Conservation (phyloP, 2,329 filamentous ascomycete species). For the Zasmidium citrigriseum region DNA sequence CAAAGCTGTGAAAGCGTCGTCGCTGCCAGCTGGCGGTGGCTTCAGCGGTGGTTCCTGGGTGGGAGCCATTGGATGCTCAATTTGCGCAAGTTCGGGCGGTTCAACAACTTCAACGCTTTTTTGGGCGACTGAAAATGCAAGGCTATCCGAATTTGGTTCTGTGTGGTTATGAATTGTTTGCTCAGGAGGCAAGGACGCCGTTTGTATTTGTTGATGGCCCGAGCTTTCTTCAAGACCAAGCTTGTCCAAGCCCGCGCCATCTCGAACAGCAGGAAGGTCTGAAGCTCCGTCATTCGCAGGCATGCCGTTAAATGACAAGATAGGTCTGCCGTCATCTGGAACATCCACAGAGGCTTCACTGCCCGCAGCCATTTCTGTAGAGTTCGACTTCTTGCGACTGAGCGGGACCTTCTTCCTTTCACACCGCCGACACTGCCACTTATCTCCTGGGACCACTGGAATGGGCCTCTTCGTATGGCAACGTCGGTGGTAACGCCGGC, state of each 20-base stretch:
- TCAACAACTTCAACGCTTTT: not conserved
- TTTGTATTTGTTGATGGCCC: not conserved
- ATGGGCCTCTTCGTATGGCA: conserved; percentile 3
- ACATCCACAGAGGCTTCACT: not conserved
- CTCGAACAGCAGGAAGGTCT: no score
- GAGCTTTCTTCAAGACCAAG: not conserved
- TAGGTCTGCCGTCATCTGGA: no score
- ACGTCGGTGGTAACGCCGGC: conserved; percentile 17
- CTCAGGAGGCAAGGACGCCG: not conserved
- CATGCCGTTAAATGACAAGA: no score
- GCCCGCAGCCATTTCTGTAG: not conserved
- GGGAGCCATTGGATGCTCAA: not conserved
- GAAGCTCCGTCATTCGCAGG: no score
- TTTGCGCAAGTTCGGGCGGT: no score
- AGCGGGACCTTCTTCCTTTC: conserved; percentile 16
- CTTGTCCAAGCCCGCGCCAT: no score
- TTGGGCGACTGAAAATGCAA: not conserved
- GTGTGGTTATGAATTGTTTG: not conserved
- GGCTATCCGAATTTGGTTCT: not conserved
- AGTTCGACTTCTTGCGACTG: not conserved
- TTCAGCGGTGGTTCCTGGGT: not conserved
- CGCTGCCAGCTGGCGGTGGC: not conserved
- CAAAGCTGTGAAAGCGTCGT: conserved; percentile 5
- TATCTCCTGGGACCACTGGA: conserved; percentile 10
- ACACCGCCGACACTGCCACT: conserved; percentile 33